Base-by-base conservation (phyloP, 1,284 basidiomycete species). In the Marasmius sp. region DNA sequence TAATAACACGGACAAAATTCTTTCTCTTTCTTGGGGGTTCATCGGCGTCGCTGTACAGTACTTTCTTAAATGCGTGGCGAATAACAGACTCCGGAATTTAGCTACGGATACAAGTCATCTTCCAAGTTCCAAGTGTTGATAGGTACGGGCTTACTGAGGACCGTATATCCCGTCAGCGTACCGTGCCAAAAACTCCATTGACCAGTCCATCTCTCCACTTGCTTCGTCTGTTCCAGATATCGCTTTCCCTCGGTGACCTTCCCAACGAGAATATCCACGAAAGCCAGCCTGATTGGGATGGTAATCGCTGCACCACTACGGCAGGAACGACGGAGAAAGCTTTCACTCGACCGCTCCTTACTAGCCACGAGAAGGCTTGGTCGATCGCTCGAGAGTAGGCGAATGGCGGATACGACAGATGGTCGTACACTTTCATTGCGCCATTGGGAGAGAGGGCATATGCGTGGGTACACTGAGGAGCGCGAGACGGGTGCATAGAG, bases 361-460 rank as follows among this genome's bases (percentile, higher is more conserved):
- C 78, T 33, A 93, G 80, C 85, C 89, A 92, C 1, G 87, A 79
- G 27, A 89, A 75, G 4, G 88, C 90, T 66, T 92, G 89, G 66
- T 93, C 88, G 59, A 91, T 80, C 0, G 91, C 88, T 10, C 92
- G 85, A 1, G 89, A 89, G 68, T 91, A 92, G 0, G 88, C 87
- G 67, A 93, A 93, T 0, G 82, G 85, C 20, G 85, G 77, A 65
- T 87, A 75, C 0, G 75, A 78, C 6, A 90, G 76, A 66, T 89
- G 81, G 10, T 78, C 74, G 1, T 85, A 73, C 7, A 89, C 75
- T 16, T 81, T 79, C 6, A 79, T 80, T 0, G 87, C 87, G 27
- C 87, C 87, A 0, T 68, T 63, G 3, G 74, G 75, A 11, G 86
- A 85, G 36, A 89, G 71, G 0, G 79, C 84, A 66, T 90, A 91